Percentiles rank a stretch among this genome's conserved stretches.
Conservation (phyloP, 2,329 filamentous ascomycete species). For the Penicillium sp. region DNA sequence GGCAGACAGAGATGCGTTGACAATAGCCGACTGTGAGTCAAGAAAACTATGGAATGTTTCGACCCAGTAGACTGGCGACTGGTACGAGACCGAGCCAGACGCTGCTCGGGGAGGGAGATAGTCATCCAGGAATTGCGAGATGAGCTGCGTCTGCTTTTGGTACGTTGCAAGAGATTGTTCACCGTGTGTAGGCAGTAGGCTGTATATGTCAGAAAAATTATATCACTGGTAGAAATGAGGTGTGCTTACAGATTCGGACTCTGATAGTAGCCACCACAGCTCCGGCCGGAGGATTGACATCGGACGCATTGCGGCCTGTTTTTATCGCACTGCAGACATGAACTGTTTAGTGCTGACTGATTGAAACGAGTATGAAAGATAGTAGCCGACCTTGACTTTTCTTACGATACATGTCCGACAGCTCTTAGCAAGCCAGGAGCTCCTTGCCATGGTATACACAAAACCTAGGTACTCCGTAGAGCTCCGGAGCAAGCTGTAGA, state of each 20-base stretch:
- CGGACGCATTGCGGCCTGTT: not conserved
- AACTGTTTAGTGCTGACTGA: not conserved
- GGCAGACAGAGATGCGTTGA: not conserved
- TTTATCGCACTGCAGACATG: not conserved
- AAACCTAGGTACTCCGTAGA: not conserved
- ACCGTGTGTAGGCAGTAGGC: not conserved
- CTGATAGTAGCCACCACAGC: not conserved
- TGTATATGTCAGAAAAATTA: not conserved
- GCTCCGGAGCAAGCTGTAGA: not conserved
- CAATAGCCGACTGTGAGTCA: not conserved
- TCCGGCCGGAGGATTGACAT: not conserved
- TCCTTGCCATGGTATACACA: not conserved
- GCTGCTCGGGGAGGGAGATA: not conserved
- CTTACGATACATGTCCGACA: constrained; percentile 2
- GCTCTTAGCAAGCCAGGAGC: not conserved
- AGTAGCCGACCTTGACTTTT: constrained; percentile 1
- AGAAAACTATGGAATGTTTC: not conserved
- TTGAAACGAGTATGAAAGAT: not conserved
- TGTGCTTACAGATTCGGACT: not conserved
- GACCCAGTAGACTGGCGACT: not conserved
- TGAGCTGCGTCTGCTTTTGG: not conserved
- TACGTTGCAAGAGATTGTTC: not conserved
- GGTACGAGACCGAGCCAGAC: not conserved
- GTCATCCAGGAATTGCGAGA: not conserved
- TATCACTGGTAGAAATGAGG: not conserved